phyloP scores from a whole-genome alignment of 164 flowering plant species.

The Berberis thunbergii region DNA sequence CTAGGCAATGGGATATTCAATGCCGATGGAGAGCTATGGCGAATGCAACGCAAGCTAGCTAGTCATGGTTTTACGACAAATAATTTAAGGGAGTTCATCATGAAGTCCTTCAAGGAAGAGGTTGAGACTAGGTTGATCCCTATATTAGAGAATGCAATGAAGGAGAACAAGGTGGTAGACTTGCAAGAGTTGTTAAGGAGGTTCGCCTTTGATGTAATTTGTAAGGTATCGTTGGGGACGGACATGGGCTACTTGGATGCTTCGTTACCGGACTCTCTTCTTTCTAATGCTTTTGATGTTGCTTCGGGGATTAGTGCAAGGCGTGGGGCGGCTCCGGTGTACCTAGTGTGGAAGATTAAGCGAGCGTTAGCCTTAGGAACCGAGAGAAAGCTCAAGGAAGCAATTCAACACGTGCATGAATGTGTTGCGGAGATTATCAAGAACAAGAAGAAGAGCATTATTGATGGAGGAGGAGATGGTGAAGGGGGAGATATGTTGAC shows the following conservation, averaged over 20 bases:
- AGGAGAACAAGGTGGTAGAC: constrained; percentile 23
- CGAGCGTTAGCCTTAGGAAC: constrained; percentile 43
- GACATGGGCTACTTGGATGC: constrained; percentile 49
- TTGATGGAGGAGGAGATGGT: background rate
- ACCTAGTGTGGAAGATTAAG: constrained; percentile 58
- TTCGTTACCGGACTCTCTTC: constrained; percentile 22
- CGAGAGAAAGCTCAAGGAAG: constrained; percentile 42
- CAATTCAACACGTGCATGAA: constrained; percentile 29
- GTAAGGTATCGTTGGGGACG: constrained; percentile 52
- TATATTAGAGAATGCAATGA: constrained; percentile 33
- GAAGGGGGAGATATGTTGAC: constrained; percentile 39
- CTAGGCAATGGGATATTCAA: constrained; percentile 85
- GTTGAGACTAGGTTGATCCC: constrained; percentile 43
- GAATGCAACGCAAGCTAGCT: constrained; percentile 55
- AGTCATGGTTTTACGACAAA: constrained; percentile 62
- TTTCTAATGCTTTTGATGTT: constrained; percentile 46
- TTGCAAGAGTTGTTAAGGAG: constrained; percentile 47
- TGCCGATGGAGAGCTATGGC: constrained; percentile 73
- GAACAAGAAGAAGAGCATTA: constrained; percentile 16
- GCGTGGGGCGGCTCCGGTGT: constrained; percentile 45
- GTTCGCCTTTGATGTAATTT: constrained; percentile 54
- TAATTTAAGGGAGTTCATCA: constrained; percentile 38
- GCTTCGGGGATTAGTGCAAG: constrained; percentile 57
- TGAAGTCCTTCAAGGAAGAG: constrained; percentile 33
- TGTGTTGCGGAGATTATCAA: constrained; percentile 38